Conservation (phyloP, 1,139 yeast species). For the Taphrina pruni region DNA sequence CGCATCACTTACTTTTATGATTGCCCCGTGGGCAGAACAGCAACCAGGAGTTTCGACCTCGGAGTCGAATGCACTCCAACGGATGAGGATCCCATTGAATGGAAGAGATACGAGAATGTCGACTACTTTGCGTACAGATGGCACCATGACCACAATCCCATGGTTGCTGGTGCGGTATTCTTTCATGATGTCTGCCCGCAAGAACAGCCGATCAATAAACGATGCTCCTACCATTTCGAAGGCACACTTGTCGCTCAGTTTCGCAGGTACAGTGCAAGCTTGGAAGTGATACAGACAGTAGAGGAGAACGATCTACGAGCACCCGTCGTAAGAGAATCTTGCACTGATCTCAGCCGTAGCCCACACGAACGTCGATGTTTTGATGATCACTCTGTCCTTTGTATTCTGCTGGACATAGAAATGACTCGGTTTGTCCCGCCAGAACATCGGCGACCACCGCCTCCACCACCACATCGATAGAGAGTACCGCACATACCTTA, state of each 20-base stretch:
- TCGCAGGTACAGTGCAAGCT: not conserved
- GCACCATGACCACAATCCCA: not conserved
- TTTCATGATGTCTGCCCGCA: not conserved
- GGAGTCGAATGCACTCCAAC: constrained; percentile 3
- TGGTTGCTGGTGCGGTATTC: constrained; percentile 1
- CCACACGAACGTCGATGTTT: not conserved
- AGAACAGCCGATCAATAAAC: not conserved
- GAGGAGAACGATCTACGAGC: not conserved
- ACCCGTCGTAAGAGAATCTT: not conserved
- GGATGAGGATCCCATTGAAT: not conserved
- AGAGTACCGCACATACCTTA: too few species aligned
- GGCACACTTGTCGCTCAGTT: constrained; percentile 7
- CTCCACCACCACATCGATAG: not conserved
- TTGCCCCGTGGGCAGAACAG: constrained; percentile 3
- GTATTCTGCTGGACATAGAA: not conserved
- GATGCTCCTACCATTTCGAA: constrained; percentile 2
- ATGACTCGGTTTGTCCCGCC: constrained; percentile 6
- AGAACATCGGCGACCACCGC: constrained; percentile 6
- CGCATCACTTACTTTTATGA: constrained; percentile 3
- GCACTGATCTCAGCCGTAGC: not conserved
- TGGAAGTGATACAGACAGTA: not conserved
- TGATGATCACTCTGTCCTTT: not conserved
- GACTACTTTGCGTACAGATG: not conserved
- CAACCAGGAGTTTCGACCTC: constrained; percentile 1
- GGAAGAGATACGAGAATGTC: constrained; percentile 6